These are phyloP conservation scores for Panaeolus papilionaceus DNA, from an alignment of 768 basidiomycete species.

Conservation along the genomic window DNA sequence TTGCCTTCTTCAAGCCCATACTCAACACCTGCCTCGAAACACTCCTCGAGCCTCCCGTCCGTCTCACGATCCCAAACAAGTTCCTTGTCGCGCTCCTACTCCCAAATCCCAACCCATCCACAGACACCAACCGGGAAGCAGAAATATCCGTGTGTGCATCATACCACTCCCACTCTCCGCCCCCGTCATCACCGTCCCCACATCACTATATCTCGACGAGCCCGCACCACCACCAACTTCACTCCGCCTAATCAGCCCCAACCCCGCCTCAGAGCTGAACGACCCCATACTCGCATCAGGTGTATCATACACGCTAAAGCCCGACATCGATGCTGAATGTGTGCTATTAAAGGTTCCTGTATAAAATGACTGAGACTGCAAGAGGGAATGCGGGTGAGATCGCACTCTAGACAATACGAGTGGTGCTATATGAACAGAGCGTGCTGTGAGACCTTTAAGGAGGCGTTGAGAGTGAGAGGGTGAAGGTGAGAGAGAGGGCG, in stretches of 20 bases:
- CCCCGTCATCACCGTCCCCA: background rate
- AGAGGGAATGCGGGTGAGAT: background rate
- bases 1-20: background rate
- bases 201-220: background rate
- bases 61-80: too few relatives aligned
- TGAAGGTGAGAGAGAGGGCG: background rate
- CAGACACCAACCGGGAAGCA: background rate
- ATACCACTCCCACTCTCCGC: background rate
- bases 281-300: slow-evolving; percentile 10
- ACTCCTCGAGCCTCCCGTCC: background rate
- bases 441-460: background rate
- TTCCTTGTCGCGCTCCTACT: background rate
- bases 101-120: background rate
- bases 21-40: background rate
- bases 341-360: background rate
- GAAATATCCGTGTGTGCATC: background rate
- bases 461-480: background rate
- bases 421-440: background rate
- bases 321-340: background rate
- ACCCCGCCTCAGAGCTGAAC: background rate
- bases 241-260: background rate
- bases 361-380: background rate
- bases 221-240: background rate
- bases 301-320: background rate
- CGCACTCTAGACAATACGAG: background rate